Evolutionary conservation across 768 basidiomycete genomes (phyloP), one percentile per base, ranked within the genome.

Genomic region (Tulasnella calospora): DNA sequence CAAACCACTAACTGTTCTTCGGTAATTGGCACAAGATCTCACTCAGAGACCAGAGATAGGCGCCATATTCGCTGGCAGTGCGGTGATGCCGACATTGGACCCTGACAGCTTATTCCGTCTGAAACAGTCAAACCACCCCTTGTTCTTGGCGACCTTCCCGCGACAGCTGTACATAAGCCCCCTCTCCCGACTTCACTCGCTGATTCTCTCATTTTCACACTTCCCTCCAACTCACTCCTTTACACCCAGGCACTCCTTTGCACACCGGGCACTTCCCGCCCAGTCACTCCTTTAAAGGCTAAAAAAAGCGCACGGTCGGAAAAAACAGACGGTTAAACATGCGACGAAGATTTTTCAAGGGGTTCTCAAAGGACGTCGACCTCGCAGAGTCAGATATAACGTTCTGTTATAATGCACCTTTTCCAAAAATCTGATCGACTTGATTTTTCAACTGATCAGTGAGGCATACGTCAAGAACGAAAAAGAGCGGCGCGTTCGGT

Each of bases 381-480:
- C 61, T 67, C 19, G 30, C n/a, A 67, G 61, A 67, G 61, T 67
- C 5, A 67, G 61, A 67, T 15, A 67, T 55, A n/a, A n/a, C 21
- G 6, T 35, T 35, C 13, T 15, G 1, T 67, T n/a, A 7, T n/a
- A 6, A 8, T 55, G 51, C 6, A 19, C n/a, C 21, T n/a, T n/a
- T n/a, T n/a, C n/a, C n/a, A n/a, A n/a, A n/a, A n/a, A n/a, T n/a
- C n/a, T n/a, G n/a, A n/a, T n/a, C n/a, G n/a, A n/a, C n/a, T n/a
- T n/a, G n/a, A n/a, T n/a, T n/a, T n/a, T n/a, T n/a, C n/a, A n/a
- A n/a, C n/a, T n/a, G n/a, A n/a, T n/a, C n/a, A 73, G 71, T 40
- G 38, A 73, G 46, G 30, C 7, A 73, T 73, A 73, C 36, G 46
- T 73, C 71, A 41, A 73, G 40, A 41, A 73, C 30, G 40, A 73